Evolutionary conservation across 495 filamentous ascomycete genomes (phyloP).

Genomic region (Trichoderma reesei): DNA sequence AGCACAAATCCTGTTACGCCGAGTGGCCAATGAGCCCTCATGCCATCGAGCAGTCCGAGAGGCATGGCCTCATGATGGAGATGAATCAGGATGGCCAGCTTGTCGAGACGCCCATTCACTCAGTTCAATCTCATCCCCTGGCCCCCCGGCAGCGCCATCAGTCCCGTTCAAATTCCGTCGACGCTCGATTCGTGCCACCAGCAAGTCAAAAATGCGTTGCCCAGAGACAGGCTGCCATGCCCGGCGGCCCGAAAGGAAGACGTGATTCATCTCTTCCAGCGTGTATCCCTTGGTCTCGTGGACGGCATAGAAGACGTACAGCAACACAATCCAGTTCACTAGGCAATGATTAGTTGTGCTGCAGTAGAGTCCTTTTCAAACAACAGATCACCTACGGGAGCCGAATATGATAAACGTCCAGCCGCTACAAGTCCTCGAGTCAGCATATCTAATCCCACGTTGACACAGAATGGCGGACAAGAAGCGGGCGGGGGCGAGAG

Average conservation of each 20-base stretch:
- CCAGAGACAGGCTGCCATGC: slow-evolving; percentile 38
- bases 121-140: too few species aligned
- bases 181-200: slow-evolving; percentile 42
- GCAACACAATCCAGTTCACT: slow-evolving; percentile 56
- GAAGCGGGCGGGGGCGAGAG: too few species aligned
- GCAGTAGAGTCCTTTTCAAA: too few species aligned
- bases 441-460: not conserved
- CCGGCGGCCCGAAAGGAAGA: slow-evolving; percentile 43
- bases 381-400: slow-evolving; percentile 22
- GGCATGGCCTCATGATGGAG: too few species aligned
- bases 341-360: not conserved
- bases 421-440: slow-evolving; percentile 19
- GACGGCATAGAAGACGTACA: slow-evolving; percentile 60
- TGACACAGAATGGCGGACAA: not conserved
- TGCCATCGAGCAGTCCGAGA: too few species aligned
- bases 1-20: too few species aligned
- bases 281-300: slow-evolving; percentile 74
- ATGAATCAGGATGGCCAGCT: too few species aligned
- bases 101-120: too few species aligned
- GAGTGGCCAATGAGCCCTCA: too few species aligned
- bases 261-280: slow-evolving; percentile 56
- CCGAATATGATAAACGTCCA: slow-evolving; percentile 61
- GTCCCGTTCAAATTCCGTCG: too few species aligned
- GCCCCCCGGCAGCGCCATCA: too few species aligned
- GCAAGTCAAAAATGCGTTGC: slow-evolving; percentile 35